Percentiles rank a stretch among this genome's conserved stretches.
Conservation (phyloP, 2,329 filamentous ascomycete genomes). For the Alternaria novae-zelandiae region DNA sequence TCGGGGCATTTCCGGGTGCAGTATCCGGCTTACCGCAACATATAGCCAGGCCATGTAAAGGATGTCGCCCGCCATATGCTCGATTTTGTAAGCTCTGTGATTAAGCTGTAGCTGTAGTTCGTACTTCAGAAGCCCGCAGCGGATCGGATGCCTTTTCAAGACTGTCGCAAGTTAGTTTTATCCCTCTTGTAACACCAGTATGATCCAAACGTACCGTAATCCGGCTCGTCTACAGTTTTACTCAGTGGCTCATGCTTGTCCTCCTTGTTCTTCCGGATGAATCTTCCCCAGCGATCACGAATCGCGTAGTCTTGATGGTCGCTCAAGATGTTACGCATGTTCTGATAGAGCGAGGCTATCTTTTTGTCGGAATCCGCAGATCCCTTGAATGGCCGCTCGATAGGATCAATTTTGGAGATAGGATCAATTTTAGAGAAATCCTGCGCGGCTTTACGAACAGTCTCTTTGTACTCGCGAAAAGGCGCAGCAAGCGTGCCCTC, state of each 20-base stretch:
- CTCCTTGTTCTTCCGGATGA: too few relatives aligned
- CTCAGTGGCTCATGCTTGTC: not conserved
- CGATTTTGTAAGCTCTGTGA: not conserved
- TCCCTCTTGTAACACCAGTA: not conserved
- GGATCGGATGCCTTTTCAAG: not conserved
- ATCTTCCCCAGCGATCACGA: not conserved
- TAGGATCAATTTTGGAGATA: not conserved
- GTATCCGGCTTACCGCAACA: not conserved
- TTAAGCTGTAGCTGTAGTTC: not conserved
- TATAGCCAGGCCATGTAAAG: not conserved
- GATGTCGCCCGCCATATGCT: not conserved
- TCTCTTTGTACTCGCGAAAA: not conserved
- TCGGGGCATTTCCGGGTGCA: not conserved
- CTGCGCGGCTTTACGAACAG: not conserved
- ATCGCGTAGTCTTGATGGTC: not conserved
- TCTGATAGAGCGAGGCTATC: not conserved
- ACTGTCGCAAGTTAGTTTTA: not conserved
- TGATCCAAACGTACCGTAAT: not conserved
- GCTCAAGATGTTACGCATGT: not conserved
- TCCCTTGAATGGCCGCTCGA: not conserved
- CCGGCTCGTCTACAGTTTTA: not conserved
- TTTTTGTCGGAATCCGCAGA: not conserved
- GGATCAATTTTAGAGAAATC: not conserved
- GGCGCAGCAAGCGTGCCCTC: not conserved
- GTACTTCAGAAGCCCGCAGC: not conserved